These are phyloP conservation scores for Zalaria obscura DNA, from an alignment of 2,329 filamentous ascomycete genomes.

Conservation along the genomic window DNA sequence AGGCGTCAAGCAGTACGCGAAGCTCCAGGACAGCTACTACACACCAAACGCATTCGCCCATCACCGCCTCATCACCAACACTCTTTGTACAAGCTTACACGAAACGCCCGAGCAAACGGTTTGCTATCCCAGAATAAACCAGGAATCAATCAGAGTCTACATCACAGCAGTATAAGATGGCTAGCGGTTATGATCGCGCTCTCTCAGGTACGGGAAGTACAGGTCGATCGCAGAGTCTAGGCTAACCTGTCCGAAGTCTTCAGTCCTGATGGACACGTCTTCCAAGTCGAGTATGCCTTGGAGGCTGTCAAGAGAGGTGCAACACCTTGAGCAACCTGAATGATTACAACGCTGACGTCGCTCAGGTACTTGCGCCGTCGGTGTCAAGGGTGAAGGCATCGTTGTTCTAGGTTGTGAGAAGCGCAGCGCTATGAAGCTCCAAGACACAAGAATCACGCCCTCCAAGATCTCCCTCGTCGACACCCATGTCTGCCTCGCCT, in stretches of 20 bases:
- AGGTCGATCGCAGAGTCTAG: constrained; percentile 26
- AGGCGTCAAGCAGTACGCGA: too few species aligned
- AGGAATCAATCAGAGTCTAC: too few species aligned
- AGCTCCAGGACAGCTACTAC: too few species aligned
- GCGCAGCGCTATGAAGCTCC: constrained; percentile 96
- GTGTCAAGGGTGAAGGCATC: constrained; percentile 87
- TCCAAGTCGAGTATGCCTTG: constrained; percentile 98
- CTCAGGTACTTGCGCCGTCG: constrained; percentile 88
- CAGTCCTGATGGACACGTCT: constrained; percentile 98
- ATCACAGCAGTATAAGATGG: constrained; percentile 38
- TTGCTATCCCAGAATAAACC: too few species aligned
- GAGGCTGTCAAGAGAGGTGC: constrained; percentile 96
- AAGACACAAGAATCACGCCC: constrained; percentile 96
- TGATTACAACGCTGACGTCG: constrained; percentile 1
- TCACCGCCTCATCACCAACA: too few species aligned
- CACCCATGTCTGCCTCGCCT: constrained; percentile 90
- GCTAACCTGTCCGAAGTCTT: constrained; percentile 49
- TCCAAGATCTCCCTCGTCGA: constrained; percentile 97
- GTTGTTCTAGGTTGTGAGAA: constrained; percentile 98
- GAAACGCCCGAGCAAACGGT: too few species aligned
- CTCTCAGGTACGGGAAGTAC: constrained; percentile 13
- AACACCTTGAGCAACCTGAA: constrained; percentile 7
- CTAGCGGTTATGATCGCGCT: constrained; percentile 93
- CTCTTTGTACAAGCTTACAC: too few species aligned
- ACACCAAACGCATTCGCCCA: too few species aligned